Conservation (phyloP, 352 stramenopile genomes). For the Thraustochytrium sp. region DNA sequence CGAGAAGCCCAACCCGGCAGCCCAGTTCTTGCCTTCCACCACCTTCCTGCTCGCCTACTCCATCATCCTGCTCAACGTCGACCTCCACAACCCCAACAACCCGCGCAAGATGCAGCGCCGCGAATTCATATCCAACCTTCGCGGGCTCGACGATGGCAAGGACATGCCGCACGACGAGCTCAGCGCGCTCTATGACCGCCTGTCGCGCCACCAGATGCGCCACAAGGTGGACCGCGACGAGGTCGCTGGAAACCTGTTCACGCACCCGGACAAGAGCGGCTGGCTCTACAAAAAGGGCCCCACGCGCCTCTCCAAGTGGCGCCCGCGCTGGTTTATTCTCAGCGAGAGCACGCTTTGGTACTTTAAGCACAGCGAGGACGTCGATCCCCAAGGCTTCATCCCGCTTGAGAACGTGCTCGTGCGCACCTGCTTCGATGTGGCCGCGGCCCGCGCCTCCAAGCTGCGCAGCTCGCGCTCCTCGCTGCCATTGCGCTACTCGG, state of each 20-base stretch:
- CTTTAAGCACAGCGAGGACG: constrained; percentile 34
- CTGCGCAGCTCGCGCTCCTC: no score
- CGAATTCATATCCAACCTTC: constrained; percentile 3
- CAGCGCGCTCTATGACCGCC: background rate
- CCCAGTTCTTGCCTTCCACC: background rate
- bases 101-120: constrained; percentile 5
- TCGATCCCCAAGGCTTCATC: constrained; percentile 27
- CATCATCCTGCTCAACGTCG: constrained; percentile 33
- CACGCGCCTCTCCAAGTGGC: constrained; percentile 30
- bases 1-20: background rate
- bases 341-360: constrained; percentile 22
- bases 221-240: constrained; percentile 38
- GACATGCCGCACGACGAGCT: constrained; percentile 6
- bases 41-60: background rate
- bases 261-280: constrained; percentile 31
- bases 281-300: constrained; percentile 31
- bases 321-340: constrained; percentile 25
- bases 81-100: constrained; percentile 41
- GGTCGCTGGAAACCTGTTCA: constrained; percentile 31
- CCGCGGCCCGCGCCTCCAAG: background rate
- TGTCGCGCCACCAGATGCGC: background rate
- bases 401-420: constrained; percentile 38
- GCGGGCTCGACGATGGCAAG: background rate
- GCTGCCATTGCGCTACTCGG: no score
- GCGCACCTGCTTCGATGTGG: constrained; percentile 11